Evolutionary conservation across 768 basidiomycete genomes (phyloP).

Genomic region (Hemileccinum rubropunctum): DNA sequence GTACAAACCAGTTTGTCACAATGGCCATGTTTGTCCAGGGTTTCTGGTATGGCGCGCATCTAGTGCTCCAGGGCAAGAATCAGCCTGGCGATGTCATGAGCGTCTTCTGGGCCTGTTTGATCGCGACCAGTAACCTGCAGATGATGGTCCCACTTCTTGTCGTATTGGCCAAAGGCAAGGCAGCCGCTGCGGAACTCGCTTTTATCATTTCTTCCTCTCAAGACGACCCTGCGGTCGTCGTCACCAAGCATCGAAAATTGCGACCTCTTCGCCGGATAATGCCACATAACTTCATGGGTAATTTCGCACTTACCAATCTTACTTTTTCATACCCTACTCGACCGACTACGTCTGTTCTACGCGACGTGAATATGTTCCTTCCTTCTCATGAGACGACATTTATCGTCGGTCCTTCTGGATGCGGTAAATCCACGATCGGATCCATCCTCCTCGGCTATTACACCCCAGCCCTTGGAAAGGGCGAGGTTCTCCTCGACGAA

Average conservation of each 20-base stretch:
- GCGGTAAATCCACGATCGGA: constrained; percentile 72
- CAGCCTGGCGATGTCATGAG: constrained; percentile 82
- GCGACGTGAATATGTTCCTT: constrained; percentile 61
- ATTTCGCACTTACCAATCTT: constrained; percentile 59
- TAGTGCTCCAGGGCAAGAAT: constrained; percentile 76
- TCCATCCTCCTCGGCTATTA: constrained; percentile 74
- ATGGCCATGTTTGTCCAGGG: constrained; percentile 95
- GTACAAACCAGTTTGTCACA: constrained; percentile 73
- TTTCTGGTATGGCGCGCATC: constrained; percentile 92
- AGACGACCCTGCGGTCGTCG: constrained; percentile 31
- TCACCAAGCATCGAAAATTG: constrained; percentile 11
- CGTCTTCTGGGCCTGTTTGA: constrained; percentile 97
- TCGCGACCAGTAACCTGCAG: constrained; percentile 85
- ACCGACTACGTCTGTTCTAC: constrained; percentile 56
- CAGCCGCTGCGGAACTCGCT: constrained; percentile 28
- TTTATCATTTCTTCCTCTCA: constrained; percentile 30
- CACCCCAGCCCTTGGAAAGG: constrained; percentile 46
- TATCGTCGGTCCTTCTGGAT: constrained; percentile 76
- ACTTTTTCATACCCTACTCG: constrained; percentile 75
- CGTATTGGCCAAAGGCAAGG: constrained; percentile 63
- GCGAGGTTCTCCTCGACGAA: constrained; percentile 76
- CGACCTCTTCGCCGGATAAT: constrained; percentile 57
- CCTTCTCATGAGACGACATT: constrained; percentile 74
- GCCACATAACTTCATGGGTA: constrained; percentile 65
- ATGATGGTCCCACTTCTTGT: constrained; percentile 83